Evolutionary conservation across 2,329 filamentous ascomycete species (phyloP), one percentile per base, ranked within the genome.

Genomic region (Fusarium penzigii): DNA sequence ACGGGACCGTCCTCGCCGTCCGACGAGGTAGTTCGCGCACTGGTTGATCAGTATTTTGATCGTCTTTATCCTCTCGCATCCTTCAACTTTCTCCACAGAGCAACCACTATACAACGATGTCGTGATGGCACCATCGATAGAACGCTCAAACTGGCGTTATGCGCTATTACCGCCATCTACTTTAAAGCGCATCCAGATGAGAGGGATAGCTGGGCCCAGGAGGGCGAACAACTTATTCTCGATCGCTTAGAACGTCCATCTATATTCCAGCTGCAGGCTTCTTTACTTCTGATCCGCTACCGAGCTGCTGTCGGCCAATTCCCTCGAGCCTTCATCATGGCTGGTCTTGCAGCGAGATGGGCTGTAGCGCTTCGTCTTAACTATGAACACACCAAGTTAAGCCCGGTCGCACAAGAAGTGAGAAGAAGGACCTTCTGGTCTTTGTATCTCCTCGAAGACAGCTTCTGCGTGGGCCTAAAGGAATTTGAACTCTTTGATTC

Each of bases 251-350:
- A 65, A 36, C 52, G 55, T 2, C 63, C 63, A 1, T 65, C 63
- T 12, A 65, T 65, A 17, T 65, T 65, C n/a, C 64, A 65, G 17
- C 46, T 65, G 5, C 63, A 65, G 40, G 61, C 63, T 7, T 65
- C 63, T 1, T 46, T 65, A 0, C 52, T 65, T 2, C 49, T 65
- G 2, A 65, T 65, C 8, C 58, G 63, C n/a, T 65, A 65, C 10
- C 45, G 63, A 13, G 63, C 63, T 1, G 63, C 53, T 1, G 59
- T 65, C 2, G 63, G 63, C 14, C 59, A 65, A 14, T 65, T 65
- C 10, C 58, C 63, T 0, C 56, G 63, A 8, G 63, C 63, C 1
- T 65, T 65, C 40, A 65, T 65, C 17, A 64, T 65, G 63, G 63
- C 63, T 6, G 63, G 63, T 0, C 61, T 65, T 6, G 58, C 58